Evolutionary conservation across 2,329 filamentous ascomycete species (phyloP).

Genomic region (Ophiostoma montium): DNA sequence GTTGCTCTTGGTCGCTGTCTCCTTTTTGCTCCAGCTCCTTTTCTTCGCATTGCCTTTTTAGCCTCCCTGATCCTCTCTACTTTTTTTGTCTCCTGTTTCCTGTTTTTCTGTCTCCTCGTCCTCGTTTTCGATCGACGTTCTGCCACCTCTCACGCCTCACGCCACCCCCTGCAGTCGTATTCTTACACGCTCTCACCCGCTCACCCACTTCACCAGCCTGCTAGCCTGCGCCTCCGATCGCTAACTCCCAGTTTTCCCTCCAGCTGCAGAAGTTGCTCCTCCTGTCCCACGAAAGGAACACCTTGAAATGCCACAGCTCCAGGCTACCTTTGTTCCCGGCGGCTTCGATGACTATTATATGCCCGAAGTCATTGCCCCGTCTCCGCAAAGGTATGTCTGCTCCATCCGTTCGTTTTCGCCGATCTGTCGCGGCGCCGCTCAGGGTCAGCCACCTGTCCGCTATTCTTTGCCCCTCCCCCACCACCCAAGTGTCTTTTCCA

Average conservation of each 20-base stretch:
- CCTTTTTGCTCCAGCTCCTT: too few species aligned
- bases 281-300: slow-evolving; percentile 10
- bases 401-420: not conserved
- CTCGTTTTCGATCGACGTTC: not conserved
- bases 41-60: too few species aligned
- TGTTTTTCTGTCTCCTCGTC: not conserved
- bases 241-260: not conserved
- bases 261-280: slow-evolving; percentile 12
- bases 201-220: not conserved
- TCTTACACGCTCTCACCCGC: not conserved
- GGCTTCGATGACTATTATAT: slow-evolving; percentile 43
- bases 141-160: not conserved
- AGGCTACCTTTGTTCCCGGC: slow-evolving; percentile 42
- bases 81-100: not conserved
- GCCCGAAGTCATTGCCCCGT: slow-evolving; percentile 41
- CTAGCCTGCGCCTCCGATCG: slow-evolving; percentile 2
- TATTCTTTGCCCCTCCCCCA: slow-evolving; percentile 8
- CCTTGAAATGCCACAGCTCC: slow-evolving; percentile 29
- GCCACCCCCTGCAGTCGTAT: not conserved
- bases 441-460: not conserved
- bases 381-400: slow-evolving; percentile 34
- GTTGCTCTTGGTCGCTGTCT: not conserved
- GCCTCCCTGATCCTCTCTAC: not conserved
- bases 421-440: not conserved
- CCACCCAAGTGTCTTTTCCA: slow-evolving; percentile 3